Evolutionary conservation across 1,284 basidiomycete species (phyloP).

Genomic region (Gymnopus androsaceus): DNA sequence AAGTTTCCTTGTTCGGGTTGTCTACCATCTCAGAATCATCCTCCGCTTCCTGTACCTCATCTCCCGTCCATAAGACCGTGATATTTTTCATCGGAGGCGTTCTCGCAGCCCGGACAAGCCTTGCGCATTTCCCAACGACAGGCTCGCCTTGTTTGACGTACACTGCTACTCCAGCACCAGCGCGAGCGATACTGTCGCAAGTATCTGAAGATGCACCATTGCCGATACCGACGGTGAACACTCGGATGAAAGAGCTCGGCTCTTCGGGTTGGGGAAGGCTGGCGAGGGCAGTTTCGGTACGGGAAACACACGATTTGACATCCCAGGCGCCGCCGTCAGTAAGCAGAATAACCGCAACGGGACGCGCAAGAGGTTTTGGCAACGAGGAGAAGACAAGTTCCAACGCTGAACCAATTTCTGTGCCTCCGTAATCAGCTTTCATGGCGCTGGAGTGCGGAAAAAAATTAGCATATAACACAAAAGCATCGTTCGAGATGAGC

Average conservation of each 20-base stretch:
- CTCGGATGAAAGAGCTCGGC: background rate
- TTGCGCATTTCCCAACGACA: slow-evolving; percentile 7
- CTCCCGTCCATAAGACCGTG: background rate
- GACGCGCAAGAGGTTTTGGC: background rate
- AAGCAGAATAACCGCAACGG: background rate
- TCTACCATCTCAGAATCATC: background rate
- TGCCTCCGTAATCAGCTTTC: background rate
- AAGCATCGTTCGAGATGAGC: too few species aligned
- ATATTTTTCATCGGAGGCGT: background rate
- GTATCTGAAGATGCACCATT: slow-evolving; percentile 6
- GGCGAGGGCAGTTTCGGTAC: background rate
- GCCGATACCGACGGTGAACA: slow-evolving; percentile 12
- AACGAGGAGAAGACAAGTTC: background rate
- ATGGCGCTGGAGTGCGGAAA: background rate
- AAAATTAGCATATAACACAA: too few species aligned
- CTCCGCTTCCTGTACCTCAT: background rate
- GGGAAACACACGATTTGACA: slow-evolving; percentile 2
- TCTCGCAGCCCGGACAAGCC: slow-evolving; percentile 9
- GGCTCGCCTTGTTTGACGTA: slow-evolving; percentile 11
- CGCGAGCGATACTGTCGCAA: slow-evolving; percentile 12
- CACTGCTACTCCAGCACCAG: slow-evolving; percentile 1
- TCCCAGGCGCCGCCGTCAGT: slow-evolving; percentile 10
- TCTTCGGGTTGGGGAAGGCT: too few species aligned
- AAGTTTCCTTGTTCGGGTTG: background rate
- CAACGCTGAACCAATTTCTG: background rate